Percentiles rank a stretch among this genome's conserved stretches.
Evolutionary conservation across 2,329 filamentous ascomycete genomes (phyloP).

Genomic region (Phialemoniopsis sp.): DNA sequence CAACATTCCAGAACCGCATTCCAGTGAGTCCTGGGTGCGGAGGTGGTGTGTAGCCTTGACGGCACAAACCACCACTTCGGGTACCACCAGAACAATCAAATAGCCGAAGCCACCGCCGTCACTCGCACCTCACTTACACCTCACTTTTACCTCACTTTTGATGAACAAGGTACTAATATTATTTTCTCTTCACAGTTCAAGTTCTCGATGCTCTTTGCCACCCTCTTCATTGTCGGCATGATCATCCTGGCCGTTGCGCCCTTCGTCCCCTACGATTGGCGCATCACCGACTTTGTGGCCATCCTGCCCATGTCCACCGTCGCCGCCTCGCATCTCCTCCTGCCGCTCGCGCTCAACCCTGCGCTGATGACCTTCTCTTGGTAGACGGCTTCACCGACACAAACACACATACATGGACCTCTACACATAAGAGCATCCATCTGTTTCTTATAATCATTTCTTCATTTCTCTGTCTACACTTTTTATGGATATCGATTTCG

Average conservation of each 20-base stretch:
- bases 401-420: no score
- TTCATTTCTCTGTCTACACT: no score
- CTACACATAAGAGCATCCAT: no score
- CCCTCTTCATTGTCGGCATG: constrained; percentile 56
- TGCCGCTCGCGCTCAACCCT: constrained; percentile 73
- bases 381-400: no score
- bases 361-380: constrained; percentile 77
- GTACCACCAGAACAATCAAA: not conserved
- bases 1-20: not conserved
- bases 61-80: not conserved
- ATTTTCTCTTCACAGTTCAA: constrained; percentile 51
- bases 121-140: not conserved
- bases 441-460: no score
- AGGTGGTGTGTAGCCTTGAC: no score
- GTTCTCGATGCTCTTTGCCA: constrained; percentile 61
- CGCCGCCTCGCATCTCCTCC: constrained; percentile 62
- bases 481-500: no score
- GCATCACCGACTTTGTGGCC: constrained; percentile 67
- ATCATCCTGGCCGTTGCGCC: constrained; percentile 58
- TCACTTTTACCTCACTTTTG: no score
- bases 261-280: constrained; percentile 63
- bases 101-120: not conserved
- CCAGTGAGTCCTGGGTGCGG: no score
- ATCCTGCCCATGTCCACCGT: constrained; percentile 74
- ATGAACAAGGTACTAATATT: no score